Conservation (phyloP, 73 alveolate genomes). For the Paramecium biaurelia region DNA sequence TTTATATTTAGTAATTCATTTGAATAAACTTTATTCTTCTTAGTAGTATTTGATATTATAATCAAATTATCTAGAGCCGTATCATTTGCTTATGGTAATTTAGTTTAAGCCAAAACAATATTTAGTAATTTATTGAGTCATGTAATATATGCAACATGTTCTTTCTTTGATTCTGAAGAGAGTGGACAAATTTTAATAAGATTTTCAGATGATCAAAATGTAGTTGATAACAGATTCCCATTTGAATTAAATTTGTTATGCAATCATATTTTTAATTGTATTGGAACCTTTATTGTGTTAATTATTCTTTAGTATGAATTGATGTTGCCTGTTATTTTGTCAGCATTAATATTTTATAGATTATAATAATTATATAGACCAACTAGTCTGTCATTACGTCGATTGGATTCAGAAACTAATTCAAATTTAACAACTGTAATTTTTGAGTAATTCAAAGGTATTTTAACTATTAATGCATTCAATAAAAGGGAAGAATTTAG, state of each 20-base stretch:
- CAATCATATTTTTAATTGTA: neutral
- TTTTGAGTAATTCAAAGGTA: constrained; percentile 42
- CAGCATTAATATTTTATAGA: neutral
- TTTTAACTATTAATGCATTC: neutral
- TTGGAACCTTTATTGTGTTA: neutral
- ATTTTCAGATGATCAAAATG: constrained; percentile 50
- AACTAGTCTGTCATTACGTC: neutral
- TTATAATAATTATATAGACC: neutral
- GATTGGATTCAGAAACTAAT: neutral
- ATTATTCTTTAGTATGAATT: neutral
- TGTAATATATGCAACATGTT: neutral
- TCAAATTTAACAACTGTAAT: neutral
- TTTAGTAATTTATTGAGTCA: neutral
- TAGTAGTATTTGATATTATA: neutral
- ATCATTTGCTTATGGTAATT: neutral
- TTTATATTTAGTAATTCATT: neutral
- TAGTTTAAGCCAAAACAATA: neutral
- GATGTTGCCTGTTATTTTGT: neutral
- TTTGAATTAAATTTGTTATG: neutral
- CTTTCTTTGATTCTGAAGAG: constrained; percentile 39
- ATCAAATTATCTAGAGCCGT: neutral
- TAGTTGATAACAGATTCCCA: constrained; percentile 47
- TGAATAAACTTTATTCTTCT: neutral
- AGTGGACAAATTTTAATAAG: constrained; percentile 40
- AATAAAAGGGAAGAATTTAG: neutral